These are phyloP conservation scores for Nakataea oryzae DNA, from an alignment of 2,329 filamentous ascomycete species.

Conservation along the genomic window DNA sequence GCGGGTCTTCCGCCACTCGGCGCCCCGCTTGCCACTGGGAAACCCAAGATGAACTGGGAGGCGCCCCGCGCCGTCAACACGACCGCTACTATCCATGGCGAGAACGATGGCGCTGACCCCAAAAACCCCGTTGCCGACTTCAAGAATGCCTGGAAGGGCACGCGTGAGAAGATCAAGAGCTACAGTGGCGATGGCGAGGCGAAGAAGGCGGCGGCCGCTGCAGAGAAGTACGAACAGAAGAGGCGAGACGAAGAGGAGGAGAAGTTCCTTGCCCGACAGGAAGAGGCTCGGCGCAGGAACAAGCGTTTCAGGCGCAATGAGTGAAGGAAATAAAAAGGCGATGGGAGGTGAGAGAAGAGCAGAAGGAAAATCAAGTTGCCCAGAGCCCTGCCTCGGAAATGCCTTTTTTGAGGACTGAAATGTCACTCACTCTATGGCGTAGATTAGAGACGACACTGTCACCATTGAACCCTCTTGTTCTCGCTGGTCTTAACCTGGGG, in stretches of 20 bases:
- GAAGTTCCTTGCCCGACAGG: background rate
- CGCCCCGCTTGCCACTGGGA: background rate
- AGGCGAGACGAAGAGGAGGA: slow-evolving; percentile 1
- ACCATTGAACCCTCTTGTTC: no score
- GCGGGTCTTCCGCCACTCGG: slow-evolving; percentile 25
- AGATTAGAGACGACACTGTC: no score
- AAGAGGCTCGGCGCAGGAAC: background rate
- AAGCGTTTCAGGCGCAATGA: background rate
- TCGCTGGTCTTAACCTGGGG: no score
- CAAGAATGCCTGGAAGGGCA: background rate
- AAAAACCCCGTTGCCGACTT: slow-evolving; percentile 2
- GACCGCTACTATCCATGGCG: slow-evolving; percentile 6
- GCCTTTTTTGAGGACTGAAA: no score
- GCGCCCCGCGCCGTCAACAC: slow-evolving; percentile 19
- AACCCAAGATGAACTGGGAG: slow-evolving; percentile 13
- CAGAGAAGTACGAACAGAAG: background rate
- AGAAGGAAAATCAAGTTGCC: background rate
- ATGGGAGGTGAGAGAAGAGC: background rate
- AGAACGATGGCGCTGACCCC: background rate
- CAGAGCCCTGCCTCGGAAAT: no score
- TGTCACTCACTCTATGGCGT: no score
- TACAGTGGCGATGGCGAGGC: background rate
- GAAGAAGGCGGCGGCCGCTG: background rate
- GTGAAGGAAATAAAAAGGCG: background rate
- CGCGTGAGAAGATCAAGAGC: background rate